Evolutionary conservation across 345 rosid species (phyloP), one percentile per base, ranked within the genome.

Genomic region (Citrus inodora): DNA sequence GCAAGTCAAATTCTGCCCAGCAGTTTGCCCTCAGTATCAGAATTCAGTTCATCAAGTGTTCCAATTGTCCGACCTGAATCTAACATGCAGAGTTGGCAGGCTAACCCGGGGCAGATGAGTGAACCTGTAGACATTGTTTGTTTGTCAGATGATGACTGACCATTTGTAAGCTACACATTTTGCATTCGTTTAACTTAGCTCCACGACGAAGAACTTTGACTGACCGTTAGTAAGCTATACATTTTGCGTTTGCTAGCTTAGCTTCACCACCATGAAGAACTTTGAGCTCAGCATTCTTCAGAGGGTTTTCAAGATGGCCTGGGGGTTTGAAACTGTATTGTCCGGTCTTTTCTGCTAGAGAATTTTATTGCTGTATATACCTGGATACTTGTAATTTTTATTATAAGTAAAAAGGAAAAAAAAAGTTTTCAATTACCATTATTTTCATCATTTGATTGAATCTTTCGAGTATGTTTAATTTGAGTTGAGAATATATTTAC

Each of bases 121-220:
- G 83, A 70, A 67, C 69, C 78, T 3, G 19, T 70, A 67, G 85
- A 71, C 35, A 22, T 92, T n/a, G 90, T 92, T 71, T 90, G 87
- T 68, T 84, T 88, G 66, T 90, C 89, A 0, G 96, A 92, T 48
- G 96, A 92, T 60, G 94, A 89, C 62, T 84, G 83, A 85, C 72
- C 83, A 35, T 59, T n/a, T 58, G 9, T 48, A 30, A 25, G 33
- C n/a, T 22, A 9, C 30, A 22, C 24, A 42, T 40, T 76, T 55
- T 56, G 9, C 59, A 24, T 24, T 6, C 14, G 42, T 58, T 35
- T 35, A 56, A 59, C 76, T 6, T 56, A 6, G 79, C 11, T 67
- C 21, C 53, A 51, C n/a, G n/a, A 33, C 37, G 19, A 16, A 5
- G 51, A 55, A 25, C 33, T 48, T 62, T 2, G 37, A 17, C 66